These are phyloP conservation scores for Trichoderma reesei DNA, from an alignment of 495 filamentous ascomycete genomes.

Conservation along the genomic window DNA sequence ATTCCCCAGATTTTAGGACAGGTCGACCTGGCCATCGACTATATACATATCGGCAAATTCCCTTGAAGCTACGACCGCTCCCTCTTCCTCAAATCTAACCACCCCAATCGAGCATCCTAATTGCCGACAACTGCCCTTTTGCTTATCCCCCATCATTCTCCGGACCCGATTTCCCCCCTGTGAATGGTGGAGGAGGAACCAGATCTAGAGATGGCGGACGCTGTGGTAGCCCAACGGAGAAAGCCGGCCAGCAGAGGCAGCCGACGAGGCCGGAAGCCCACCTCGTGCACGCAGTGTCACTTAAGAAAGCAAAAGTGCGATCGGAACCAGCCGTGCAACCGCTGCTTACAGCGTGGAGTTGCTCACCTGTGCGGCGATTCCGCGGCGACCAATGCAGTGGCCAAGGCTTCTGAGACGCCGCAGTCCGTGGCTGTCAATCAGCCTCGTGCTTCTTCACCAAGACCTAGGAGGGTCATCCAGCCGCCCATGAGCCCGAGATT, in stretches of 20 bases:
- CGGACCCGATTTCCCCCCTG: background rate
- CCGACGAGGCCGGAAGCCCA: slow-evolving; percentile 5
- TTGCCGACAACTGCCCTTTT: background rate
- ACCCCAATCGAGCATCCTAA: background rate
- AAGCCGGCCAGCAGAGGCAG: background rate
- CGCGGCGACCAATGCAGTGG: background rate
- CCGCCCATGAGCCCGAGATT: background rate
- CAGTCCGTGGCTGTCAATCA: background rate
- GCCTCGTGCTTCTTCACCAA: background rate
- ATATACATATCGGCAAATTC: slow-evolving; percentile 3
- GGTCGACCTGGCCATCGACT: background rate
- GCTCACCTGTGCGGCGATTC: background rate
- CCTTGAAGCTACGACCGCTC: background rate
- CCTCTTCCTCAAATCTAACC: background rate
- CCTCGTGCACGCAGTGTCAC: background rate
- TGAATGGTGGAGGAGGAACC: background rate
- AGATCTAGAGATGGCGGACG: background rate
- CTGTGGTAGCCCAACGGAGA: background rate
- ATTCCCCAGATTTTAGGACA: background rate
- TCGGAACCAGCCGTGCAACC: background rate
- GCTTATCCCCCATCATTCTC: background rate
- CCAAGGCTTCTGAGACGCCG: background rate
- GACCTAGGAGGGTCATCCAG: background rate
- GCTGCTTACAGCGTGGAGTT: slow-evolving; percentile 2
- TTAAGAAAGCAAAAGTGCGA: background rate